phyloP scores from a whole-genome alignment of 768 basidiomycete genomes.

The Kwoniella botswanensis region DNA sequence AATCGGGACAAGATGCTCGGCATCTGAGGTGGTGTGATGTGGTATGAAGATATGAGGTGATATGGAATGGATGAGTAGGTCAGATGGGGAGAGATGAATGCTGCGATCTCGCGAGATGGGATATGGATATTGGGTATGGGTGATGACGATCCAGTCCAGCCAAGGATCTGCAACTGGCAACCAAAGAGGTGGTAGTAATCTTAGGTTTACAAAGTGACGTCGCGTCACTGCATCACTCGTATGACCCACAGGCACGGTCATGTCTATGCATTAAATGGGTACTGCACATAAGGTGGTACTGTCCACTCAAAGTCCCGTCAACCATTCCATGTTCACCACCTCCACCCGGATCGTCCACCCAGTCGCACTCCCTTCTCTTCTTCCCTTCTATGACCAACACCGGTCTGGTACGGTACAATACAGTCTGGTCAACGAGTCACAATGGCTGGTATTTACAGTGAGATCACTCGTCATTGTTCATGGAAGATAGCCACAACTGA shows the following conservation, averaged over 20 bases:
- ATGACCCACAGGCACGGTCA: background rate
- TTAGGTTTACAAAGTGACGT: background rate
- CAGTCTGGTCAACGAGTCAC: background rate
- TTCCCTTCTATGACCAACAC: background rate
- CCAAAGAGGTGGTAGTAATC: too few species aligned
- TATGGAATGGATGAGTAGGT: background rate
- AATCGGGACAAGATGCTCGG: slow-evolving; percentile 46
- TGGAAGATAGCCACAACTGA: background rate
- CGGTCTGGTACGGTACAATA: background rate
- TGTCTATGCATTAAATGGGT: background rate
- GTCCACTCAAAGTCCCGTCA: background rate
- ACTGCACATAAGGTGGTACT: too few species aligned
- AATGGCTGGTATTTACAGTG: slow-evolving; percentile 56
- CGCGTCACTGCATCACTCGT: background rate
- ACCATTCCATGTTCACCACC: background rate
- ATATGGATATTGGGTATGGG: background rate
- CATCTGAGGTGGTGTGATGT: slow-evolving; percentile 21
- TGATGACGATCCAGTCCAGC: background rate
- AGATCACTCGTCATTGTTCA: slow-evolving; percentile 4
- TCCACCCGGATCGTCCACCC: slow-evolving; percentile 3
- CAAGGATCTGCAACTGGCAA: background rate
- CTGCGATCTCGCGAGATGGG: background rate
- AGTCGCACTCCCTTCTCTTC: background rate
- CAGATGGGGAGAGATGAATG: background rate
- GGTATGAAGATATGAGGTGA: background rate